Conservation (phyloP, 371 early-diverging fungal species). For the Mucor piriformis region DNA sequence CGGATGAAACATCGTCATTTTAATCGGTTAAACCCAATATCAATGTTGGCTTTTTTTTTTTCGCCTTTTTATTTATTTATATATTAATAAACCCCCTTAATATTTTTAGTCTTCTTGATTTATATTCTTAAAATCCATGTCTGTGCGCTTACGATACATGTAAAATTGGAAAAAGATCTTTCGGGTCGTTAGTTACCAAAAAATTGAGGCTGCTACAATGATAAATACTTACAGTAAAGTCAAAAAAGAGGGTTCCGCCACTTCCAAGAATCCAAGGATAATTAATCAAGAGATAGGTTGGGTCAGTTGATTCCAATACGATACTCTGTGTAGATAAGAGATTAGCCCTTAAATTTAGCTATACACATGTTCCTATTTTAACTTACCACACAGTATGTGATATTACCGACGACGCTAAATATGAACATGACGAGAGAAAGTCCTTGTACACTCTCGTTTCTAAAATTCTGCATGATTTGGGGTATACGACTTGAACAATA, state of each 20-base stretch:
- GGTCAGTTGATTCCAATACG: constrained; percentile 63
- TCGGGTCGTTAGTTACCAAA: too few relatives aligned
- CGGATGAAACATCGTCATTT: constrained; percentile 25
- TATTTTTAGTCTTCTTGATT: neutral
- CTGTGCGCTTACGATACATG: constrained; percentile 27
- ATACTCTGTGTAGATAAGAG: constrained; percentile 52
- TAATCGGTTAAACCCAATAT: neutral
- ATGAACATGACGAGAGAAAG: constrained; percentile 80
- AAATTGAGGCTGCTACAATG: neutral
- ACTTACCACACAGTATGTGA: constrained; percentile 64
- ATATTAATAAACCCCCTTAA: neutral
- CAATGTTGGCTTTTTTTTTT: neutral
- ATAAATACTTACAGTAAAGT: constrained; percentile 53
- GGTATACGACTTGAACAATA: constrained; percentile 74
- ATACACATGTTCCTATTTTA: neutral
- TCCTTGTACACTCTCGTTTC: constrained; percentile 74
- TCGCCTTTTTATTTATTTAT: neutral
- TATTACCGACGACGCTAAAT: constrained; percentile 82
- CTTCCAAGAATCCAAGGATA: constrained; percentile 76
- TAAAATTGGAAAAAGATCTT: constrained; percentile 60
- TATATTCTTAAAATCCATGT: neutral
- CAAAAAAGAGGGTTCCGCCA: constrained; percentile 67
- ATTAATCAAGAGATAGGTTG: constrained; percentile 61
- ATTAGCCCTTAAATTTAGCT: neutral
- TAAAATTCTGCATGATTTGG: constrained; percentile 79